Evolutionary conservation across 2,329 filamentous ascomycete species (phyloP).

Genomic region (Colletotrichum liriopes): DNA sequence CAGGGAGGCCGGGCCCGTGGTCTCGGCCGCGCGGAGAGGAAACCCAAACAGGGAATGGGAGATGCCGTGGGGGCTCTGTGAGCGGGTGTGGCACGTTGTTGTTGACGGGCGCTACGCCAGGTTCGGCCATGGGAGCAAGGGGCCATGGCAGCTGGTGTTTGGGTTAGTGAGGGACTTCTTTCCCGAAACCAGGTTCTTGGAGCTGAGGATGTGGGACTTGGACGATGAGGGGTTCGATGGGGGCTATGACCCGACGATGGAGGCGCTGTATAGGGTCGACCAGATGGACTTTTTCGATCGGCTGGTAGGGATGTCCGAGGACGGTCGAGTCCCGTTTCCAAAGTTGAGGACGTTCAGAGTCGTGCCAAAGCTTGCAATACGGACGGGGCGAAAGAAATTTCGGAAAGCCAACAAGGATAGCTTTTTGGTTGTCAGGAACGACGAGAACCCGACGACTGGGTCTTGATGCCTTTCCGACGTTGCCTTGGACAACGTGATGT

Average conservation of each 20-base stretch:
- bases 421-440: not conserved
- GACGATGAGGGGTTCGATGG: not conserved
- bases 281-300: constrained; percentile 1
- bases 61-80: constrained; percentile 4
- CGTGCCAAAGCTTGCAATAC: not conserved
- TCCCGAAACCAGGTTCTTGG: not conserved
- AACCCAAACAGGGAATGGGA: not conserved
- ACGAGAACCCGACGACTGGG: not conserved
- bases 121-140: not conserved
- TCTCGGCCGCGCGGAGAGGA: not conserved
- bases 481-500: not conserved
- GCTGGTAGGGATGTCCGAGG: not conserved
- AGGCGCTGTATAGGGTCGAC: not conserved
- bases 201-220: not conserved
- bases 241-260: not conserved
- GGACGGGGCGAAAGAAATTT: too few relatives aligned
- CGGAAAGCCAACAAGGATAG: not conserved
- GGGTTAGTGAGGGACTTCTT: not conserved
- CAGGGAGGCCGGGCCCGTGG: constrained; percentile 4
- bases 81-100: not conserved
- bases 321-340: not conserved
- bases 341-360: not conserved
- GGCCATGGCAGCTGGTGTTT: constrained; percentile 2
- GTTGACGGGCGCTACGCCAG: not conserved
- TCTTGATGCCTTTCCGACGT: not conserved